Evolutionary conservation across 2,329 filamentous ascomycete species (phyloP).

Genomic region (Phyllachora maydis): DNA sequence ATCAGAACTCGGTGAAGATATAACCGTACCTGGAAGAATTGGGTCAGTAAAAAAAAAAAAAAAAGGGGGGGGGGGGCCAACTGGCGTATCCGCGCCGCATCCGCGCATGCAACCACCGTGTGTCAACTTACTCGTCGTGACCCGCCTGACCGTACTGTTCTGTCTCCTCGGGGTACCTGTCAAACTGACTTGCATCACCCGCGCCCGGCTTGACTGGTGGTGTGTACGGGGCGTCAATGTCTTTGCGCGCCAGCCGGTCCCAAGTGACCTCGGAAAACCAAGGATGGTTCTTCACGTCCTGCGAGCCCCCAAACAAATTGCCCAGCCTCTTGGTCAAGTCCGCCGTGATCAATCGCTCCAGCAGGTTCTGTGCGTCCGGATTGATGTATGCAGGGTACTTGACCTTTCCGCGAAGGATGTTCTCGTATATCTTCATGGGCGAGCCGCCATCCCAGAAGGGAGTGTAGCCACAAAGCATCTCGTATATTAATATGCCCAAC

Average conservation of each 20-base stretch:
- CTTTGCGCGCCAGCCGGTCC: slow-evolving; percentile 84
- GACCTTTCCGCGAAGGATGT: slow-evolving; percentile 86
- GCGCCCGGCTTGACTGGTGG: slow-evolving; percentile 85
- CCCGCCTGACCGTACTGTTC: slow-evolving; percentile 71
- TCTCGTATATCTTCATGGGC: slow-evolving; percentile 99
- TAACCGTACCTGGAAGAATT: slow-evolving; percentile 39
- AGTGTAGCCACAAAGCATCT: slow-evolving; percentile 98
- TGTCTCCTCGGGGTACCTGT: slow-evolving; percentile 92
- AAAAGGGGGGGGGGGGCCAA: no score
- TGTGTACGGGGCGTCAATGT: slow-evolving; percentile 95
- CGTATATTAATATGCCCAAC: slow-evolving; percentile 91
- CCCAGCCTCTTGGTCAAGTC: slow-evolving; percentile 90
- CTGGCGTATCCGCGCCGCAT: no score
- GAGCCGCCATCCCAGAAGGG: slow-evolving; percentile 98
- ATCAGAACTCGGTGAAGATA: slow-evolving; percentile 40
- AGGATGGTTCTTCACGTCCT: slow-evolving; percentile 84
- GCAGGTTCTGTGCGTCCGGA: slow-evolving; percentile 77
- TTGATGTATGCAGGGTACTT: slow-evolving; percentile 96
- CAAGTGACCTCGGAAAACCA: slow-evolving; percentile 98
- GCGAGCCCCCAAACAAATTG: slow-evolving; percentile 76
- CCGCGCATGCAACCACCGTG: no score
- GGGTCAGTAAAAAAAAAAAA: no score
- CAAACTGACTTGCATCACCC: slow-evolving; percentile 92
- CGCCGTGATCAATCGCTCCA: slow-evolving; percentile 81
- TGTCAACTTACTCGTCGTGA: slow-evolving; percentile 69